Evolutionary conservation across 2,329 filamentous ascomycete genomes (phyloP).

Genomic region (Talaromyces sp.): DNA sequence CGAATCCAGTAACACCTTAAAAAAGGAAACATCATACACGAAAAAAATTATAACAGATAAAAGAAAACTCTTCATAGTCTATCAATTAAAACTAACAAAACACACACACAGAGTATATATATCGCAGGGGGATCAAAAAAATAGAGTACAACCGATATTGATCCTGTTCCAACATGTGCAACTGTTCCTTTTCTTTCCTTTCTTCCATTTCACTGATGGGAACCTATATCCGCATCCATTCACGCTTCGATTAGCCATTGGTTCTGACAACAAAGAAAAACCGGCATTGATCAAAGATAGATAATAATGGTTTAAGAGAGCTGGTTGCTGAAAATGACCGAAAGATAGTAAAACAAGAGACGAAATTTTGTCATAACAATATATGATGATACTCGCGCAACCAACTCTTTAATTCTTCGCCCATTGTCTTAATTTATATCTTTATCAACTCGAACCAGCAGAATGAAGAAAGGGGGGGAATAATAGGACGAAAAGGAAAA

Average conservation of each 20-base stretch:
- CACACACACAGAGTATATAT: neutral
- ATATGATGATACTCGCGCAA: neutral
- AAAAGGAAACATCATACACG: too few species aligned
- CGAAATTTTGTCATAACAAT: too few species aligned
- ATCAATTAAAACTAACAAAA: neutral
- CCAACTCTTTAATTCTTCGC: neutral
- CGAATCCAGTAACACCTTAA: too few species aligned
- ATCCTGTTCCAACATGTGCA: neutral
- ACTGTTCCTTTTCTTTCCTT: neutral
- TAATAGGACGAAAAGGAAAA: neutral
- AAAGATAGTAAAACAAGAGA: neutral
- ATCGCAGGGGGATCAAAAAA: neutral
- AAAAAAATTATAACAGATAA: too few species aligned
- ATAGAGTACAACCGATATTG: neutral
- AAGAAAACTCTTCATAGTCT: neutral
- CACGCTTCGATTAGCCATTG: neutral
- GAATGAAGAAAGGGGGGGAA: neutral
- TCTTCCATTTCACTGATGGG: neutral
- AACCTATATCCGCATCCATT: neutral
- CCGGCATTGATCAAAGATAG: too few species aligned
- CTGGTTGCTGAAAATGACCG: neutral
- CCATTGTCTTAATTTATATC: neutral
- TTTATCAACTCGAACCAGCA: neutral
- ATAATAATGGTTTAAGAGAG: neutral
- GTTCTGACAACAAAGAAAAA: too few species aligned